phyloP scores from a whole-genome alignment of 106 monocot genomes.

The Allium sativum region DNA sequence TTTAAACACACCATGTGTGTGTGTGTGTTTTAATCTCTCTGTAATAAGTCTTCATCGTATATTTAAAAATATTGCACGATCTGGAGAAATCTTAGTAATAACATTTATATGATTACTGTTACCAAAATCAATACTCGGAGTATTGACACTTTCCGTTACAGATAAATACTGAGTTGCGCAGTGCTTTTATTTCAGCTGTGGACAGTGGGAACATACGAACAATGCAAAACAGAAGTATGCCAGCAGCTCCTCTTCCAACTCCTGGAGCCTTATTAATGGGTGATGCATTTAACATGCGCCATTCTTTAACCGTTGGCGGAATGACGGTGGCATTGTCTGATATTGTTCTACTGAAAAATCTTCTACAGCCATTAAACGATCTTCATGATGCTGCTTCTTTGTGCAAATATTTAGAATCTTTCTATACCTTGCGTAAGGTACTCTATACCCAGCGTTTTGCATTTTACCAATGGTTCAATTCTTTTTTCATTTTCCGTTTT shows the following conservation, averaged over 20 bases:
- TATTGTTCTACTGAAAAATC: constrained; percentile 61
- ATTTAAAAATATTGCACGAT: too few species aligned
- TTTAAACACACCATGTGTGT: too few species aligned
- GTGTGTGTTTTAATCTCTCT: too few species aligned
- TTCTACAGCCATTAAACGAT: constrained; percentile 69
- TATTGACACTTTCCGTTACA: constrained; percentile 1
- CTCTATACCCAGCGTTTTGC: too few species aligned
- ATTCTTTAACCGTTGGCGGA: constrained; percentile 90
- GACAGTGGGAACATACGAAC: constrained; percentile 73
- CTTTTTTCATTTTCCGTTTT: too few species aligned
- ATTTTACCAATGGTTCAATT: too few species aligned
- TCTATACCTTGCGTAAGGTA: constrained; percentile 90
- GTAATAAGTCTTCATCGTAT: too few species aligned
- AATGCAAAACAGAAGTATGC: constrained; percentile 85
- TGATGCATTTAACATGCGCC: constrained; percentile 98
- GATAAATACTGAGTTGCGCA: constrained; percentile 47
- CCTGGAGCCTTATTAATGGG: constrained; percentile 93
- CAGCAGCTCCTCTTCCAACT: constrained; percentile 72
- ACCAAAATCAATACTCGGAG: too few species aligned
- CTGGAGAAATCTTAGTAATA: too few species aligned
- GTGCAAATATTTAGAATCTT: constrained; percentile 81
- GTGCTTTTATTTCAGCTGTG: constrained; percentile 58
- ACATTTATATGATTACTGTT: too few species aligned
- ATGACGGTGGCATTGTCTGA: constrained; percentile 96
- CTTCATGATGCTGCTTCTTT: constrained; percentile 69